Evolutionary conservation across 257 asterid genomes (phyloP), one percentile per base, ranked within the genome.

Genomic region (Oldenlandia corymbosa): DNA sequence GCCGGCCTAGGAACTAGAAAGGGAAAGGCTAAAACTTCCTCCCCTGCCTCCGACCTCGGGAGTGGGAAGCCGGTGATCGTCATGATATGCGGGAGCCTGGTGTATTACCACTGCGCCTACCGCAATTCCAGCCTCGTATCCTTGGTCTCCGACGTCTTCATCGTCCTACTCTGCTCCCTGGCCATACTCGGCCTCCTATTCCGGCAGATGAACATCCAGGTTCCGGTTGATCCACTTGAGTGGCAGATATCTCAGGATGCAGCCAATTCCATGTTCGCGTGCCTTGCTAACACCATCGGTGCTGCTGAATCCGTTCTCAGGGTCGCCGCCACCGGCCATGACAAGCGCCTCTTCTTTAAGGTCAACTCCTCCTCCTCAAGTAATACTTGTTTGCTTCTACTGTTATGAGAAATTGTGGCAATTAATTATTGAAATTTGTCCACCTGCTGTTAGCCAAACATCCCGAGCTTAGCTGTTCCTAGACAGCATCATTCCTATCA

Each of bases 301-400:
- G 99, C 97, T 24, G 90, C 99, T 62, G 99, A 93, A 82, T 90
- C 97, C 20, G 99, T 93, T 71, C 84, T 93, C 68, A 89, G 99
- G n/a, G 97, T 93, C 59, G 95, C 97, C 73, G 97, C 97, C 74
- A 87, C 95, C 52, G 99, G 96, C 65, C 97, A 90, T 52, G 99
- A 93, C 73, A 93, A 85, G 68, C 88, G 96, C 74, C 86, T 93
- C 71, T 90, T 93, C 72, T 36, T 93, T 72, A 93, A 90, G 96
- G 96, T 88, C 13, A 0, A 4, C 17, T 45, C 5, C 21, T 45
- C 5, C 21, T 45, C 5, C n/a, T 12, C 5, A n/a, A n/a, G n/a
- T n/a, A n/a, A 1, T 14, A 12, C n/a, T 43, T 34, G 4, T 34
- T 34, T 34, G 39, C 9, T 34, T 4, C 4, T 34, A 34, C 4